These are phyloP conservation scores for Fusarium annulatum DNA, from an alignment of 2,329 filamentous ascomycete species.

Conservation along the genomic window DNA sequence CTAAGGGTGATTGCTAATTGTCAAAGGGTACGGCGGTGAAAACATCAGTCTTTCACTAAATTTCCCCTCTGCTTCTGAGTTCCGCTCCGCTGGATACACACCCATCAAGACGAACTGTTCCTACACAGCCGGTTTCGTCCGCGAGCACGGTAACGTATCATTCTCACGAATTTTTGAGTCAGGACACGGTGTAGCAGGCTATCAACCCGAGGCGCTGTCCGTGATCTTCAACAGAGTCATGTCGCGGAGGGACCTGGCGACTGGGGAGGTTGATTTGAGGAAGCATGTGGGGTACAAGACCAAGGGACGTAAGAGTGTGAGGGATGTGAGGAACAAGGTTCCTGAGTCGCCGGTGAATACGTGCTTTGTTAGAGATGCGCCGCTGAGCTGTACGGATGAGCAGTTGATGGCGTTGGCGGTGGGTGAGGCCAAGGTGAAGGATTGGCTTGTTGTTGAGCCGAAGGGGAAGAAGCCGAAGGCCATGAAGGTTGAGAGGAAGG, in stretches of 20 bases:
- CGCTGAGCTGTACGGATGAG: conserved; percentile 54
- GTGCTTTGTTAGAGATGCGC: conserved; percentile 65
- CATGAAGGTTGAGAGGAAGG: neutral
- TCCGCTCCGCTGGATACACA: conserved; percentile 74
- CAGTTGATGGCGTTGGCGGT: conserved; percentile 33
- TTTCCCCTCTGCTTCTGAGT: conserved; percentile 63
- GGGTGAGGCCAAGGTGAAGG: conserved; percentile 32
- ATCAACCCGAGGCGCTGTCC: conserved; percentile 66
- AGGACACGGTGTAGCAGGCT: conserved; percentile 69
- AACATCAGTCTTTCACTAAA: conserved; percentile 67
- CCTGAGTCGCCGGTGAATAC: conserved; percentile 58
- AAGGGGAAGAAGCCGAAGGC: conserved; percentile 3
- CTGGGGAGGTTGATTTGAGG: conserved; percentile 57
- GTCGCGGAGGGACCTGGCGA: conserved; percentile 62
- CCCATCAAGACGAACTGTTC: conserved; percentile 72
- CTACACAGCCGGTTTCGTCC: conserved; percentile 76
- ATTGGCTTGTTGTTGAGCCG: conserved; percentile 35
- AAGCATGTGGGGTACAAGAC: conserved; percentile 51
- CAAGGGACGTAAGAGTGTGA: conserved; percentile 59
- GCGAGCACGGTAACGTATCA: conserved; percentile 77
- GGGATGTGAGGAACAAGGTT: conserved; percentile 63
- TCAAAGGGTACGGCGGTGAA: conserved; percentile 66
- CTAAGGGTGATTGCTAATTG: neutral
- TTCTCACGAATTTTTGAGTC: conserved; percentile 73
- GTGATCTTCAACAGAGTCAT: conserved; percentile 68